A percentile compares a stretch with the other conserved stretches of the same genome.
Conservation (phyloP, 1,139 yeast species). For the Pichia norvegensis region DNA sequence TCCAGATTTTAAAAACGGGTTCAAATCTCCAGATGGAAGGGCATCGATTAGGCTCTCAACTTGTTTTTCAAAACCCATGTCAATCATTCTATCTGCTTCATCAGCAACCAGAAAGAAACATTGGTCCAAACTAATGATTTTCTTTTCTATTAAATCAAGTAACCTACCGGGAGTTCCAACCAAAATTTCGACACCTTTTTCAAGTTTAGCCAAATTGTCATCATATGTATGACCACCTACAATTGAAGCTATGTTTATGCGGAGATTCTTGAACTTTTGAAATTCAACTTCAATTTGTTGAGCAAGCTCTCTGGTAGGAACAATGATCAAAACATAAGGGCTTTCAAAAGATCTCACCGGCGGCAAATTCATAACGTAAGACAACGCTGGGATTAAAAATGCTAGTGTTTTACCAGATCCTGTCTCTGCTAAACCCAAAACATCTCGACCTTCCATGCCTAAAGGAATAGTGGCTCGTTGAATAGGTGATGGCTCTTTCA, state of each 20-base stretch:
- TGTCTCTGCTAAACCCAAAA: constrained; percentile 90
- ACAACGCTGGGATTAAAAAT: constrained; percentile 65
- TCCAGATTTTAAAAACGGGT: constrained; percentile 21
- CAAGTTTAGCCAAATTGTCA: constrained; percentile 54
- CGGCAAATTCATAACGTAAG: constrained; percentile 44
- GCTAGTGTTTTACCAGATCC: constrained; percentile 95
- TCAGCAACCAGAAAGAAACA: constrained; percentile 73
- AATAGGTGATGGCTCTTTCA: constrained; percentile 71
- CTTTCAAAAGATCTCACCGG: constrained; percentile 42
- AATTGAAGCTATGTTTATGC: constrained; percentile 47
- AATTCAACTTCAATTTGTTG: constrained; percentile 73
- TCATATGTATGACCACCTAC: constrained; percentile 90
- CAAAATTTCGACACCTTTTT: constrained; percentile 67
- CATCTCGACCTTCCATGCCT: constrained; percentile 52
- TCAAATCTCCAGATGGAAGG: constrained; percentile 33
- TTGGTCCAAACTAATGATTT: constrained; percentile 49
- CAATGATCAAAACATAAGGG: constrained; percentile 61
- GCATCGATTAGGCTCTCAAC: constrained; percentile 49
- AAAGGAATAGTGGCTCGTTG: constrained; percentile 85
- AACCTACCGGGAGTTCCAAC: constrained; percentile 94
- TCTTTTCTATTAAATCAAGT: constrained; percentile 68
- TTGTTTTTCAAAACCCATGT: constrained; percentile 86
- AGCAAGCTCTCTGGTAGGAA: constrained; percentile 92
- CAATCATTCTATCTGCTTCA: constrained; percentile 94
- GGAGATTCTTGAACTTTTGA: constrained; percentile 40